Percentiles rank a stretch among this genome's conserved stretches.
These are phyloP conservation scores for Caloboletus firmus DNA, from an alignment of 1,284 basidiomycete species.

Conservation along the genomic window DNA sequence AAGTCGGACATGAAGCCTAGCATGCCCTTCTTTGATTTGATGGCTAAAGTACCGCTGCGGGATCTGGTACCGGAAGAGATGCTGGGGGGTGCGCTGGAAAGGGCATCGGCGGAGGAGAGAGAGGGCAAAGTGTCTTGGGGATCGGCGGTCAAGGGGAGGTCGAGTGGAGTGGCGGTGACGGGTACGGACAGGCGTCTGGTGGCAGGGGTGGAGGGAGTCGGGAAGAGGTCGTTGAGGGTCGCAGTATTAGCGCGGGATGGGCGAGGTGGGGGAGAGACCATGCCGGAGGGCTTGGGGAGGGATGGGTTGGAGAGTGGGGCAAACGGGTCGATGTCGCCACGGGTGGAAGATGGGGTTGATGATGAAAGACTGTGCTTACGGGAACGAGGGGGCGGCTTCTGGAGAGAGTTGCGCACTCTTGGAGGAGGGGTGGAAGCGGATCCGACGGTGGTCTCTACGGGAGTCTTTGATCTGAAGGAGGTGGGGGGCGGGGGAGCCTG, in stretches of 20 bases:
- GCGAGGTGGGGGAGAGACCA: constrained; percentile 60
- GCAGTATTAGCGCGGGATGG: constrained; percentile 81
- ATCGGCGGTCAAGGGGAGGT: constrained; percentile 46
- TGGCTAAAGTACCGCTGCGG: constrained; percentile 62
- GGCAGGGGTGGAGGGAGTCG: constrained; percentile 32
- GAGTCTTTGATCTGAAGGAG: constrained; percentile 41
- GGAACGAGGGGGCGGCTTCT: constrained; percentile 52
- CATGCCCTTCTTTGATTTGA: constrained; percentile 73
- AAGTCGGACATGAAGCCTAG: constrained; percentile 80
- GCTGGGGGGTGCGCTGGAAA: constrained; percentile 20
- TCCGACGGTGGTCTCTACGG: constrained; percentile 38
- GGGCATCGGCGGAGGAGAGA: constrained; percentile 32
- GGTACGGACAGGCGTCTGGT: constrained; percentile 57
- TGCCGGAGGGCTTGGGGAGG: constrained; percentile 4
- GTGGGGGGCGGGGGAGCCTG: constrained; percentile 56
- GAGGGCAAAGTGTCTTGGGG: constrained; percentile 46
- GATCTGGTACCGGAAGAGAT: constrained; percentile 44
- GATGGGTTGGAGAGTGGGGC: too few relatives aligned
- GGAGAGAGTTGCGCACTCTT: constrained; percentile 54
- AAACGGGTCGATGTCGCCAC: constrained; percentile 59
- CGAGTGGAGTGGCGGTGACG: constrained; percentile 33
- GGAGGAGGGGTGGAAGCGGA: neutral
- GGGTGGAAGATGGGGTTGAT: constrained; percentile 27
- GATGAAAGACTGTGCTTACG: constrained; percentile 52
- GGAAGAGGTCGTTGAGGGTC: constrained; percentile 71